phyloP scores from a whole-genome alignment of 2,329 filamentous ascomycete genomes.

The Colletotrichum falcatum region DNA sequence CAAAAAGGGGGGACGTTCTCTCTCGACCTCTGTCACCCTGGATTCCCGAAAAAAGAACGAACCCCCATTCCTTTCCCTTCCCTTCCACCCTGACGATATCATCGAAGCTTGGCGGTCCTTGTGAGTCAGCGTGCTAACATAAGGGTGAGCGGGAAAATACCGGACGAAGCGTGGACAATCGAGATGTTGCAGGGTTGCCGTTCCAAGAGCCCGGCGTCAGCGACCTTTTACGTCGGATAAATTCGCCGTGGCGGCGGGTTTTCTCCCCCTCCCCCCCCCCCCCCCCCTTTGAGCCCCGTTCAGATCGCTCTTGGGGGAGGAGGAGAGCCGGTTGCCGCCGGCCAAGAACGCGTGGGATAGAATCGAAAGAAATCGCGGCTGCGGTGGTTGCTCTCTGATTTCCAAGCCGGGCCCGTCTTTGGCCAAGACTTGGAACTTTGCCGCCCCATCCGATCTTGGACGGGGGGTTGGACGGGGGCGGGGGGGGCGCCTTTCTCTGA shows the following conservation, averaged over 20 bases:
- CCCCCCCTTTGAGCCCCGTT: too few relatives aligned
- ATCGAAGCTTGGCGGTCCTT: conserved; percentile 21
- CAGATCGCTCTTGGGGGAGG: not conserved
- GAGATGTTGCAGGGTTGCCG: not conserved
- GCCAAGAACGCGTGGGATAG: too few relatives aligned
- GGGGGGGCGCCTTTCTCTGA: too few relatives aligned
- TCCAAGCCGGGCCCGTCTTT: conserved; percentile 18
- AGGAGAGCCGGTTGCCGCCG: not conserved
- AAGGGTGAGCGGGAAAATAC: not conserved
- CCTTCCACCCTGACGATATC: conserved; percentile 5
- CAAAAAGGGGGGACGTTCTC: not conserved
- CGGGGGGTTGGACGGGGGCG: too few relatives aligned
- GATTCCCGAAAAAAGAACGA: conserved; percentile 3
- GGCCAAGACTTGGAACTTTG: conserved; percentile 32
- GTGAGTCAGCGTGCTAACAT: conserved; percentile 14
- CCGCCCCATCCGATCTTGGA: conserved; percentile 37
- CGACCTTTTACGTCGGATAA: not conserved
- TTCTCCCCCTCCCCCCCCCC: not conserved
- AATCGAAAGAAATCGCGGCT: not conserved
- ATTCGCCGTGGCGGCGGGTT: not conserved
- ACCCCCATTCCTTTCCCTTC: too few relatives aligned
- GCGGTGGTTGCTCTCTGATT: conserved; percentile 14
- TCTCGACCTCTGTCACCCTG: conserved; percentile 15
- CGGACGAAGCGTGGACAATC: not conserved
- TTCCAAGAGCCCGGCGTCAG: not conserved